Base-by-base conservation (phyloP, 768 basidiomycete genomes). In the Lentinula detonsa region DNA sequence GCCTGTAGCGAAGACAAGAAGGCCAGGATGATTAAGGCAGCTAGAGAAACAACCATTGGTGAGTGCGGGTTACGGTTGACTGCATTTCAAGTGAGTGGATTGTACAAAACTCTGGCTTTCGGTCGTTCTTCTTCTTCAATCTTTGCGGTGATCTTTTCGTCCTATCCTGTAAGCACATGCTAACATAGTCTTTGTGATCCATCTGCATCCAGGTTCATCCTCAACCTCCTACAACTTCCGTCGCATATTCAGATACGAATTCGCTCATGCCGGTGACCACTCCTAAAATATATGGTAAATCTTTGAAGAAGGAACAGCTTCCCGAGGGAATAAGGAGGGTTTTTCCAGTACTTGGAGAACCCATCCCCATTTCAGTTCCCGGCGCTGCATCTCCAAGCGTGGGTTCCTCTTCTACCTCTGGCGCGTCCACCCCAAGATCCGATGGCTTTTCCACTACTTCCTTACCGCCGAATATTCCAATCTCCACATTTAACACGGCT, bases 11-110 rank as follows among this genome's bases (percentile, higher is more conserved):
- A 82, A 2, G 91, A 90, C 61, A 99, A 99, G 75, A 79, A 82
- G 62, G 80, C 74, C 43, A 84, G 91, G 28, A 95, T 95, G 95
- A 76, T 81, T 60, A 79, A 83, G 66, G 78, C 80, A 1, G 93
- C 93, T 1, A 76, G 74, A 33, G 73, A 80, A 9, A 87, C 91
- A 0, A 98, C 96, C 1, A 88, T 85, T 9, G 69, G 79, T 2
- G 82, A 86, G 71, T 89, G 87, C 0, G 97, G 96, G 0, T 63
- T 98, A 3, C 75, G 92, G 42, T 72, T 98, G 53, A 97, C 95
- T 1, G 97, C 92, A 6, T 98, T 93, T 72, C 91, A 94, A 79
- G 96, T 94, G 64, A 48, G 57, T 57, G 81, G 1, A 13, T 39
- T 39, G 7, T 39, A 13, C 2, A 5, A 39, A 39, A 13, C 13